Conservation (phyloP, 139 green algal genomes). For the Micromonas commoda region DNA sequence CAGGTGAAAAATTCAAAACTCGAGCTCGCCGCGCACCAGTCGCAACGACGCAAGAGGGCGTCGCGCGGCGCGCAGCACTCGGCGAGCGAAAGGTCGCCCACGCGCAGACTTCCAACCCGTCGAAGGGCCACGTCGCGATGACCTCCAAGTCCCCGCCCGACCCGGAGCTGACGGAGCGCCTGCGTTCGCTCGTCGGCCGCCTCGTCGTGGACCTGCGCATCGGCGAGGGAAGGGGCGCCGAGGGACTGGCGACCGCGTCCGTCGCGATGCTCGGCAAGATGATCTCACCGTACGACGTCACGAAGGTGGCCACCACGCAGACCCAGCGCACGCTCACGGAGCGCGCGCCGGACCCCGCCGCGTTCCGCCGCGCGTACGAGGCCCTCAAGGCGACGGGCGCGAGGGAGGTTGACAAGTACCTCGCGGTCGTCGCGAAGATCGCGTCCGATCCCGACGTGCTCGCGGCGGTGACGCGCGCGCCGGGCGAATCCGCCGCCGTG, state of each 20-base stretch:
- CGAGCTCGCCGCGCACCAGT: too few relatives aligned
- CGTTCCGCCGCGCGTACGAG: slow-evolving; percentile 28
- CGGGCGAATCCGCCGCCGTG: not conserved
- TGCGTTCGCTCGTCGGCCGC: not conserved
- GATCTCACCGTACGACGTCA: slow-evolving; percentile 38
- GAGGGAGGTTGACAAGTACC: slow-evolving; percentile 30
- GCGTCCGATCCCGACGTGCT: slow-evolving; percentile 23
- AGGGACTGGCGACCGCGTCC: slow-evolving; percentile 27
- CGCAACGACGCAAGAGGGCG: too few relatives aligned
- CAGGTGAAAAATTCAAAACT: too few relatives aligned
- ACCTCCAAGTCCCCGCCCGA: not conserved
- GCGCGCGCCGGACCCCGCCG: slow-evolving; percentile 18
- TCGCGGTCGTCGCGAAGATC: slow-evolving; percentile 33
- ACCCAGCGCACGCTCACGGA: slow-evolving; percentile 30
- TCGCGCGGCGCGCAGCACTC: too few relatives aligned
- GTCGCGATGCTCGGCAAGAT: slow-evolving; percentile 39
- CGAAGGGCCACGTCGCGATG: too few relatives aligned
- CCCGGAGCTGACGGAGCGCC: not conserved
- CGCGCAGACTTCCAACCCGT: too few relatives aligned
- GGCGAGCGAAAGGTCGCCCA: too few relatives aligned
- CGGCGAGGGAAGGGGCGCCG: not conserved
- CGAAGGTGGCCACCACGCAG: slow-evolving; percentile 27
- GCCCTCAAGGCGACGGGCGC: slow-evolving; percentile 14
- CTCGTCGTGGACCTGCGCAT: not conserved
- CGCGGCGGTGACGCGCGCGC: slow-evolving; percentile 2